Conservation (phyloP, 2,329 filamentous ascomycete species). For the Neurospora sp. region DNA sequence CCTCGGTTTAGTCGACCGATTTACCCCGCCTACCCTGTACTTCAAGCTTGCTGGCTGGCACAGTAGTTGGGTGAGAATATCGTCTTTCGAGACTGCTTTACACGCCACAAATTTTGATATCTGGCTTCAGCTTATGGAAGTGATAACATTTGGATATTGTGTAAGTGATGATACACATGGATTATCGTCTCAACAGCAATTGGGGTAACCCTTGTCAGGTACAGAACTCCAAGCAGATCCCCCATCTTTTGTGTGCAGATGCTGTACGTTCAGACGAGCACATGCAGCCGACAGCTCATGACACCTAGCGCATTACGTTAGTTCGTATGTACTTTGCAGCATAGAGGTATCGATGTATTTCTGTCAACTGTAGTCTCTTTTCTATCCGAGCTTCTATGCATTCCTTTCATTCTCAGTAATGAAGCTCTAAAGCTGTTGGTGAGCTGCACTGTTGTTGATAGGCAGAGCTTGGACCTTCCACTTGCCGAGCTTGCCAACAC, state of each 20-base stretch:
- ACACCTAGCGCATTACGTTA: no score
- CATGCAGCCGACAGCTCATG: neutral
- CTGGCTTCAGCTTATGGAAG: neutral
- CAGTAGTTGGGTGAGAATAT: neutral
- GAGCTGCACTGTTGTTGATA: no score
- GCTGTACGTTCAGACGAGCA: neutral
- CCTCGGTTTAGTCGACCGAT: slow-evolving; percentile 2
- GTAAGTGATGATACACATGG: neutral
- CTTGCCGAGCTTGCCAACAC: no score
- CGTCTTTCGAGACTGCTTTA: neutral
- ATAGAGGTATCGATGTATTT: no score
- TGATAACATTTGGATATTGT: neutral
- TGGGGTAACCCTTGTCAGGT: neutral
- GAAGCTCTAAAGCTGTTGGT: no score
- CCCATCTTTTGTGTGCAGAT: no score
- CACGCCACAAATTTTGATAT: neutral
- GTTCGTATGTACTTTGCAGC: no score
- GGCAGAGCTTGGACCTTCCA: no score
- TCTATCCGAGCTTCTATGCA: no score
- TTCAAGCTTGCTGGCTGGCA: neutral
- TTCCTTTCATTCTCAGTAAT: no score
- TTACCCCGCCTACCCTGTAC: slow-evolving; percentile 8
- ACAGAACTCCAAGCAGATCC: neutral
- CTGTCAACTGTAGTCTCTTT: no score
- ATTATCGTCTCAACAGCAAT: neutral